These are phyloP conservation scores for Lepiota brunneoincarnata DNA, from an alignment of 768 basidiomycete genomes.

Conservation along the genomic window DNA sequence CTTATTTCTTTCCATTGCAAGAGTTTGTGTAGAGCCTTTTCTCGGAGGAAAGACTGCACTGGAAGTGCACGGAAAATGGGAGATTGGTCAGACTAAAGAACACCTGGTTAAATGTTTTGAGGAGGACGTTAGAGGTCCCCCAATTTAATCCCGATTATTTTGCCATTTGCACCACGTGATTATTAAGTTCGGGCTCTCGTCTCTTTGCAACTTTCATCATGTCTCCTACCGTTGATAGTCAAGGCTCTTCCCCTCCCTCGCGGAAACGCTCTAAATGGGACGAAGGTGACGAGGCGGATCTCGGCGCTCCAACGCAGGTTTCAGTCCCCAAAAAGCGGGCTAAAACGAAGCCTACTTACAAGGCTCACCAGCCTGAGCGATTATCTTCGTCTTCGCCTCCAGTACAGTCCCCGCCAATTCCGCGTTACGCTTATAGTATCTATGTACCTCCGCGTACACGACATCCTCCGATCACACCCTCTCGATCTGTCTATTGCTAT, in stretches of 20 bases:
- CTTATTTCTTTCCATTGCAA: constrained; percentile 70
- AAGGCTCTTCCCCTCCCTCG: constrained; percentile 53
- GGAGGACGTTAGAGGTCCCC: constrained; percentile 39
- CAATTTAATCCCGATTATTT: background rate
- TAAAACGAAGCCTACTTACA: constrained; percentile 39
- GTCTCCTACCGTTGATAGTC: constrained; percentile 21
- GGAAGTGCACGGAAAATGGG: constrained; percentile 31
- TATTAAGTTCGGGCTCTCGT: background rate
- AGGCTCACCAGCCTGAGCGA: constrained; percentile 18
- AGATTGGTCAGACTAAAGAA: constrained; percentile 48
- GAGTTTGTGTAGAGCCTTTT: constrained; percentile 71
- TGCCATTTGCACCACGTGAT: constrained; percentile 1
- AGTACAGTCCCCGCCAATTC: constrained; percentile 14
- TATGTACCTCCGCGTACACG: constrained; percentile 74
- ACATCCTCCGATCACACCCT: constrained; percentile 80
- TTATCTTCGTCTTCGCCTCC: constrained; percentile 17
- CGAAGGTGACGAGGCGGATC: constrained; percentile 36
- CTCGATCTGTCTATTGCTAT: constrained; percentile 92
- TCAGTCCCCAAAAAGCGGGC: constrained; percentile 53
- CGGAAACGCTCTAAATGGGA: constrained; percentile 83
- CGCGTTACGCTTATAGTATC: constrained; percentile 45
- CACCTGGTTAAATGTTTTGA: constrained; percentile 71
- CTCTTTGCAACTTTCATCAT: constrained; percentile 13
- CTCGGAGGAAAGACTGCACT: constrained; percentile 24
- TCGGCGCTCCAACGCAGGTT: constrained; percentile 26